Evolutionary conservation across 2,329 filamentous ascomycete genomes (phyloP).

Genomic region (Talaromyces pinophilus): DNA sequence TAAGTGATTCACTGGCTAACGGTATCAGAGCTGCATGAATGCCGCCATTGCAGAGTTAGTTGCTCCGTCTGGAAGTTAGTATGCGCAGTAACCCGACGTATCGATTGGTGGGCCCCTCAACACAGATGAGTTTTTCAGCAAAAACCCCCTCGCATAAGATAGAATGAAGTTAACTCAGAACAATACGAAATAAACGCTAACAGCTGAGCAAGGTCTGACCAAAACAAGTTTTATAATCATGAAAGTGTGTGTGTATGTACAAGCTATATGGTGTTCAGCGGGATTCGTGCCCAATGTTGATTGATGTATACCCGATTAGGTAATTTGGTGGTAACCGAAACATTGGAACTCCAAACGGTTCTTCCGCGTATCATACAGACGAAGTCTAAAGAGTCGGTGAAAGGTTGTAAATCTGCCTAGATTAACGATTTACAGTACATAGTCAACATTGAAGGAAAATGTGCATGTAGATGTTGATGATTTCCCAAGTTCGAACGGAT

Average conservation of each 20-base stretch:
- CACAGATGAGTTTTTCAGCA: background rate
- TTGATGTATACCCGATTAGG: conserved; percentile 11
- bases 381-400: conserved; percentile 4
- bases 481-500: background rate
- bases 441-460: no score
- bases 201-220: background rate
- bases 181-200: background rate
- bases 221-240: background rate
- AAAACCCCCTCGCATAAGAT: background rate
- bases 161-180: no score
- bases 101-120: background rate
- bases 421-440: background rate
- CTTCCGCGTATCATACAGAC: background rate
- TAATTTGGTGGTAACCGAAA: conserved; percentile 3
- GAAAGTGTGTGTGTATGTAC: background rate
- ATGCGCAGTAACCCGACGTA: background rate
- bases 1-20: background rate
- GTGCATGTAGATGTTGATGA: background rate
- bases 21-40: conserved; percentile 1
- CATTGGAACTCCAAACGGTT: background rate
- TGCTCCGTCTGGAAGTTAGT: background rate
- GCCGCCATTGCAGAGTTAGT: background rate
- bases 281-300: conserved; percentile 13
- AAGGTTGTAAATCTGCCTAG: background rate
- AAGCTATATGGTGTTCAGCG: background rate